phyloP scores from a whole-genome alignment of 495 filamentous ascomycete genomes.

The Podospora bellae-mahoneyi region DNA sequence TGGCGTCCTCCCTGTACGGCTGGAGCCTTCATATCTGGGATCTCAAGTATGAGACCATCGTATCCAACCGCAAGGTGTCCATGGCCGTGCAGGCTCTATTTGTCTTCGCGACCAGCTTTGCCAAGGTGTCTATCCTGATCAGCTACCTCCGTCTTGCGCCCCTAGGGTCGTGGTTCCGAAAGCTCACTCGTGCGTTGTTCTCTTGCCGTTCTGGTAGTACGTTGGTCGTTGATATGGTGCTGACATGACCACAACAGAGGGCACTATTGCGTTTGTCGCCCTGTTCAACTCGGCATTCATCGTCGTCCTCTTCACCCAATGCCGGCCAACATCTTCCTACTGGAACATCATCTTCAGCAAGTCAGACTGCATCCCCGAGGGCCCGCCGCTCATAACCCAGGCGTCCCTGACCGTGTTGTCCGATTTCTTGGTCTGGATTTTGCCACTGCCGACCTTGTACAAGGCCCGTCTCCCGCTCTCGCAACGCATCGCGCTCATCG shows the following conservation, averaged over 20 bases:
- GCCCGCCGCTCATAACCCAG: conserved; percentile 26
- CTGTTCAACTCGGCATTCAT: conserved; percentile 27
- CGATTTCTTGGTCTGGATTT: conserved; percentile 41
- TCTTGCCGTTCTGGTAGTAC: not conserved
- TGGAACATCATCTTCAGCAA: conserved; percentile 29
- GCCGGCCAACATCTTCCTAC: conserved; percentile 34
- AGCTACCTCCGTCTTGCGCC: conserved; percentile 53
- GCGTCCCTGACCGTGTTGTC: conserved; percentile 33
- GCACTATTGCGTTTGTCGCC: conserved; percentile 24
- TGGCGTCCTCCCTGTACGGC: conserved; percentile 26
- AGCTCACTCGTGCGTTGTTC: conserved; percentile 25
- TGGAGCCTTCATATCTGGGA: conserved; percentile 34
- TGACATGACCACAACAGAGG: conserved; percentile 7
- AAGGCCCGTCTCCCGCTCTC: conserved; percentile 24
- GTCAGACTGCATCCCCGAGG: conserved; percentile 30
- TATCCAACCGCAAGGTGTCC: conserved; percentile 26
- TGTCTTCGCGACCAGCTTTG: conserved; percentile 29
- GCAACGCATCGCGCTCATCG: conserved; percentile 28
- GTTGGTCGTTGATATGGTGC: not conserved
- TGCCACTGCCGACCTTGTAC: conserved; percentile 41
- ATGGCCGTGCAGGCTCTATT: conserved; percentile 31
- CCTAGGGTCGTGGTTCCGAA: conserved; percentile 35
- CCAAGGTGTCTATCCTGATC: conserved; percentile 50
- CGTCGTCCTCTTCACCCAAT: conserved; percentile 37
- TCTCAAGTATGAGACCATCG: conserved; percentile 14